Conservation (phyloP, 31 red algal genomes). For the Bonnemaisonia californica region DNA sequence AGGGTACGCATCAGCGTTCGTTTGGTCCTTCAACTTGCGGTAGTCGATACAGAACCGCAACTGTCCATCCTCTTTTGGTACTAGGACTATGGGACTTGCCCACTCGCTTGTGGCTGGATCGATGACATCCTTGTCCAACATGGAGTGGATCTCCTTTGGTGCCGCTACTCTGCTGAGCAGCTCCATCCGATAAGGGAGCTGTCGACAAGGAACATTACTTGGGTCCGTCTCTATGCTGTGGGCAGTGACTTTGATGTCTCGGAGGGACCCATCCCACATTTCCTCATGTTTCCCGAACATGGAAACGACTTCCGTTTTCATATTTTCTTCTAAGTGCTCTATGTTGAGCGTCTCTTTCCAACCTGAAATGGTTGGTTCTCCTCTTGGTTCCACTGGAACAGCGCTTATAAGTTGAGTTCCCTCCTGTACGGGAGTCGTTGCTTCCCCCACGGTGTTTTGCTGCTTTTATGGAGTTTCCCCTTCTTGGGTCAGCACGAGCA, state of each 20-base stretch:
- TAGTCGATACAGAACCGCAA: constrained; percentile 25
- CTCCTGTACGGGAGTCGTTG: no score
- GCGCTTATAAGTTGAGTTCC: no score
- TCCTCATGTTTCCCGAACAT: no score
- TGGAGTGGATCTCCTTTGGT: not conserved
- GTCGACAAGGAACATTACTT: not conserved
- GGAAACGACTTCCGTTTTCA: no score
- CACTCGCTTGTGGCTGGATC: not conserved
- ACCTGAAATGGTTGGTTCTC: no score
- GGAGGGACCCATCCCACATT: not conserved
- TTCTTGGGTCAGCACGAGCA: no score
- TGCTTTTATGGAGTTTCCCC: no score
- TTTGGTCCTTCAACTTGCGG: not conserved
- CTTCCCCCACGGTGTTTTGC: no score
- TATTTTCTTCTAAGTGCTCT: no score
- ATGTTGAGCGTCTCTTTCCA: no score
- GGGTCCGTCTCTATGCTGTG: not conserved
- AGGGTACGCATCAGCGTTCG: constrained; percentile 5
- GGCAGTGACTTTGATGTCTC: not conserved
- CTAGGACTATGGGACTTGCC: not conserved
- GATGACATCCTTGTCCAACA: not conserved
- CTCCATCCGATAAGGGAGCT: not conserved
- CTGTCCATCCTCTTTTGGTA: not conserved
- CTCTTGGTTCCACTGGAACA: no score
- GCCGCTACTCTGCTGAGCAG: not conserved